Conservation (phyloP, 306 rosid genomes). For the Quercus parvula region DNA sequence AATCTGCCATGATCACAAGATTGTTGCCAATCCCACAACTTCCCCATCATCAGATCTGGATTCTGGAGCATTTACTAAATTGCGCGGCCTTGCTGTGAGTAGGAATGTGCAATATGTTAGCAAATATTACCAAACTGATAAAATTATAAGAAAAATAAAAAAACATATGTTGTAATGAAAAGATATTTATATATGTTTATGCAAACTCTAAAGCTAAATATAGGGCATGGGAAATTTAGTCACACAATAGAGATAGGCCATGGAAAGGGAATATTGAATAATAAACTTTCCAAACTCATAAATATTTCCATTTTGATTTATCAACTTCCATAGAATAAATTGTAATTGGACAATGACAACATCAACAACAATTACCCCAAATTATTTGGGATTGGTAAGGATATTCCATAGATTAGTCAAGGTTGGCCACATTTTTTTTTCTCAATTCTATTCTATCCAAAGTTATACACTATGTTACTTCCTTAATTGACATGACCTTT, state of each 20-base stretch:
- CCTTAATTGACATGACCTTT: too few species aligned
- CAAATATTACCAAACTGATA: not conserved
- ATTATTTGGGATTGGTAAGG: too few species aligned
- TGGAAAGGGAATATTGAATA: not conserved
- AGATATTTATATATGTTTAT: not conserved
- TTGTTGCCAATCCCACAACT: slow-evolving; percentile 66
- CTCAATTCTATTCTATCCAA: too few species aligned
- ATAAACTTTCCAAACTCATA: not conserved
- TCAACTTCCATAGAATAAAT: not conserved
- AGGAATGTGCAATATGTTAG: slow-evolving; percentile 12
- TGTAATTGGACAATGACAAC: too few species aligned
- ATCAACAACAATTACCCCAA: too few species aligned
- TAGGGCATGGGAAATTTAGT: not conserved
- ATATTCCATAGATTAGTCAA: too few species aligned
- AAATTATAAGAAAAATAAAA: not conserved
- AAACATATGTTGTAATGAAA: not conserved
- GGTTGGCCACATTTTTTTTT: too few species aligned
- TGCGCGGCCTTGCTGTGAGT: slow-evolving; percentile 70
- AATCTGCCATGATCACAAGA: slow-evolving; percentile 47
- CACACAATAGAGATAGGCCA: not conserved
- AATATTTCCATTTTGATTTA: not conserved
- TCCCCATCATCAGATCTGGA: slow-evolving; percentile 72
- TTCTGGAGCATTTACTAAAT: slow-evolving; percentile 46
- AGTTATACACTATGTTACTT: too few species aligned
- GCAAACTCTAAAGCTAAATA: not conserved